A percentile compares a stretch with the other conserved stretches of the same genome.
phyloP scores from a whole-genome alignment of 1,139 yeast genomes.

The Candida buenavistaensis region DNA sequence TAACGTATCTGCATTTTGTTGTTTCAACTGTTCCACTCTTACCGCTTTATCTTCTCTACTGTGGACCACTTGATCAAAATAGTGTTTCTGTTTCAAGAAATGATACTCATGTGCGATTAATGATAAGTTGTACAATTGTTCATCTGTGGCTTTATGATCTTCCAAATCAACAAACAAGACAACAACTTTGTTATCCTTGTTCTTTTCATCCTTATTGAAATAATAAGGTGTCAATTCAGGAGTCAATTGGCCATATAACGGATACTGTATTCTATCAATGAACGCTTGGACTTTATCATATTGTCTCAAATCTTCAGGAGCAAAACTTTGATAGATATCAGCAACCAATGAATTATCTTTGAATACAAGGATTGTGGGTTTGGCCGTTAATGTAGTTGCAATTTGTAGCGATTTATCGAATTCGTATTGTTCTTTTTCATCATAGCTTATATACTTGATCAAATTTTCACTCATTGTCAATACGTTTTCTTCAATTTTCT shows the following conservation, averaged over 20 bases:
- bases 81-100: conserved; percentile 42
- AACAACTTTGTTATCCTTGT: conserved; percentile 46
- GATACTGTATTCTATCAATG: conserved; percentile 46
- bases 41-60: conserved; percentile 45
- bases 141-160: conserved; percentile 34
- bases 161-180: conserved; percentile 52
- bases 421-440: conserved; percentile 25
- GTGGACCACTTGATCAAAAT: conserved; percentile 37
- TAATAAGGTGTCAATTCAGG: conserved; percentile 34
- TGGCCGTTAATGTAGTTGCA: conserved; percentile 54
- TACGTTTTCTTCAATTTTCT: conserved; percentile 38
- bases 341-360: conserved; percentile 57
- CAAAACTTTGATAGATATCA: conserved; percentile 56
- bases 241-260: conserved; percentile 53
- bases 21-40: conserved; percentile 44
- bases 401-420: conserved; percentile 47
- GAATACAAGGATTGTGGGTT: conserved; percentile 61
- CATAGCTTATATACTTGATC: conserved; percentile 42
- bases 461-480: conserved; percentile 44
- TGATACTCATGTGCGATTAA: conserved; percentile 57
- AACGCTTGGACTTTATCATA: conserved; percentile 47
- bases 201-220: conserved; percentile 27
- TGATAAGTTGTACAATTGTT: conserved; percentile 43
- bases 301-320: conserved; percentile 62
- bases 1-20: conserved; percentile 38